Evolutionary conservation across 306 rosid genomes (phyloP).

Genomic region (Rubus parviflorus): DNA sequence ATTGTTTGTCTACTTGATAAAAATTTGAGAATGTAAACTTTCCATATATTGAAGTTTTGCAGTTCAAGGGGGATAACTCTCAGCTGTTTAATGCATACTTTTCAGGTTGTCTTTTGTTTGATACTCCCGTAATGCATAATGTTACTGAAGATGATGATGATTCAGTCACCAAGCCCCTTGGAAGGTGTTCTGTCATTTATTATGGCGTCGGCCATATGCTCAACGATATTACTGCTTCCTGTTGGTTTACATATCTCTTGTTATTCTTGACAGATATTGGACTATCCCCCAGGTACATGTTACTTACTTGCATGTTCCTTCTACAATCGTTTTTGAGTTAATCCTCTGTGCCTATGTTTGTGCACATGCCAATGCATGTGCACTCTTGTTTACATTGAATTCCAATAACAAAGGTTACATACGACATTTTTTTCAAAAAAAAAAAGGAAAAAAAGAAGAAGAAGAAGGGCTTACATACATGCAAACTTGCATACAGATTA

Average conservation of each 20-base stretch:
- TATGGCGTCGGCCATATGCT: slow-evolving; percentile 98
- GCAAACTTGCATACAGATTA: background rate
- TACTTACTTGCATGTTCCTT: background rate
- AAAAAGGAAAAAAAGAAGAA: background rate
- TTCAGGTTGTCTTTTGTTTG: slow-evolving; percentile 41
- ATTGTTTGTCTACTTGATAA: background rate
- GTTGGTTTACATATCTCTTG: slow-evolving; percentile 94
- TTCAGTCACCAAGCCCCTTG: slow-evolving; percentile 48
- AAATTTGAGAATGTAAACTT: background rate
- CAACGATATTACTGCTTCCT: slow-evolving; percentile 91
- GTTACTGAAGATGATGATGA: slow-evolving; percentile 45
- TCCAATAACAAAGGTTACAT: background rate
- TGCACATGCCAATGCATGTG: background rate
- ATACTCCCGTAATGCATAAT: slow-evolving; percentile 39
- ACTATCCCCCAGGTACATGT: slow-evolving; percentile 68
- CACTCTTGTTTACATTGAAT: background rate
- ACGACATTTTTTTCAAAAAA: background rate
- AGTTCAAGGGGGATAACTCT: background rate
- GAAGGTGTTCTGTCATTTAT: slow-evolving; percentile 67
- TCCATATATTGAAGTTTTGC: background rate
- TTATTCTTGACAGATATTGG: slow-evolving; percentile 89
- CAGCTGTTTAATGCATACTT: slow-evolving; percentile 27
- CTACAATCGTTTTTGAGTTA: slow-evolving; percentile 1
- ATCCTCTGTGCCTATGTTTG: background rate
- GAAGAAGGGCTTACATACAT: background rate